Evolutionary conservation across 306 rosid species (phyloP), one percentile per base, ranked within the genome.

Genomic region (Cicer cuneatum): DNA sequence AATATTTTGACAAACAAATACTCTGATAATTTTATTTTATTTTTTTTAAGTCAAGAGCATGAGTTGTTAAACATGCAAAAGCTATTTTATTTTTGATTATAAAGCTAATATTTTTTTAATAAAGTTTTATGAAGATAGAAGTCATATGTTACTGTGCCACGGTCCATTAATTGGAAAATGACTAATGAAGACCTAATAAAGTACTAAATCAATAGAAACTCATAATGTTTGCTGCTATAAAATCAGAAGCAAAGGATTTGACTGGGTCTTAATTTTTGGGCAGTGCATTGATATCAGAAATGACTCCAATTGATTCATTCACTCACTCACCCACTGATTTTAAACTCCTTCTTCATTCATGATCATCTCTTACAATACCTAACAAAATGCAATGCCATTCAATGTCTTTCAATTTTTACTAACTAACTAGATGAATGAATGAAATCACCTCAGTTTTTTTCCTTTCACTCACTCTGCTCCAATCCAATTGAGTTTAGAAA

Each of bases 201-300:
- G 35, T 29, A 29, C 35, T 29, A 29, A 29, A 66, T 80, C 1
- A 33, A 49, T 40, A 41, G 49, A 40, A 70, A 37, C 48, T 61
- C 61, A 71, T 71, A 62, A 77, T 52, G 74, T 71, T 47, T 74
- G 65, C 72, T 67, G 80, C 12, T 12, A 14, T 15, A 71, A 39
- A 5, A 53, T 21, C 29, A 69, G 73, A 62, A 47, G 19, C 37
- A 58, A 16, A 38, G 76, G 72, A 77, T 77, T 77, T 75, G 75
- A 74, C 63, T 35, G 65, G 18, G 21, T 65, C 81, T 45, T 74
- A 69, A 69, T 73, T 64, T 19, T 47, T 48, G 5, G 41, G 19
- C 75, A 74, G 49, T 57, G 83, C 71, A 83, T 67, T 62, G 61
- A 47, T 73, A 84, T 77, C 63, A 84, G 68, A 80, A 75, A 69